Evolutionary conservation across 257 asterid genomes (phyloP).

Genomic region (Leptodermis oblonga): DNA sequence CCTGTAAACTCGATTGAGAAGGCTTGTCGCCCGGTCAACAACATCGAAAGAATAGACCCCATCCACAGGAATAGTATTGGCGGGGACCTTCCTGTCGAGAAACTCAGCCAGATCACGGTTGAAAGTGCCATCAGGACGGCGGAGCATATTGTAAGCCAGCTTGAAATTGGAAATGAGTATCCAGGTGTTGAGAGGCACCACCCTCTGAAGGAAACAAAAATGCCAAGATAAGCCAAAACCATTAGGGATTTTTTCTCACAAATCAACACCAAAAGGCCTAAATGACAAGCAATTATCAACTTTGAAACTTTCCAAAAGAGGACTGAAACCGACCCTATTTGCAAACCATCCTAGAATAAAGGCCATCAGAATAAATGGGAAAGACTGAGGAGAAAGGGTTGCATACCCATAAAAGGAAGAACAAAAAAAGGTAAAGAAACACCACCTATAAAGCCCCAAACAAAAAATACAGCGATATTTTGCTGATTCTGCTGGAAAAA

Average conservation of each 20-base stretch:
- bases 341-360: not conserved
- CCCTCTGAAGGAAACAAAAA: slow-evolving; percentile 27
- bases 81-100: slow-evolving; percentile 38
- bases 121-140: slow-evolving; percentile 46
- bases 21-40: slow-evolving; percentile 30
- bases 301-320: not conserved
- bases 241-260: not conserved
- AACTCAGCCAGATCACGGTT: slow-evolving; percentile 44
- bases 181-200: slow-evolving; percentile 49
- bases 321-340: not conserved
- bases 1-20: slow-evolving; percentile 32
- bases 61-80: slow-evolving; percentile 35
- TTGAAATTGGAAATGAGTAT: slow-evolving; percentile 45
- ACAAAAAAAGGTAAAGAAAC: slow-evolving; percentile 4
- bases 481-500: not conserved
- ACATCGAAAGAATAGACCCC: slow-evolving; percentile 49
- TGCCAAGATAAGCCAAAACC: not conserved
- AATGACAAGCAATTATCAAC: not conserved
- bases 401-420: slow-evolving; percentile 13
- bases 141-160: slow-evolving; percentile 42
- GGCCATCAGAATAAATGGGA: slow-evolving; percentile 7
- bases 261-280: not conserved
- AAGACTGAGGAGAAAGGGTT: not conserved
- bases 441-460: slow-evolving; percentile 5
- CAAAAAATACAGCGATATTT: not conserved